Base-by-base conservation (phyloP, 352 stramenopile species). In the Halophytophthora batemanensis region DNA sequence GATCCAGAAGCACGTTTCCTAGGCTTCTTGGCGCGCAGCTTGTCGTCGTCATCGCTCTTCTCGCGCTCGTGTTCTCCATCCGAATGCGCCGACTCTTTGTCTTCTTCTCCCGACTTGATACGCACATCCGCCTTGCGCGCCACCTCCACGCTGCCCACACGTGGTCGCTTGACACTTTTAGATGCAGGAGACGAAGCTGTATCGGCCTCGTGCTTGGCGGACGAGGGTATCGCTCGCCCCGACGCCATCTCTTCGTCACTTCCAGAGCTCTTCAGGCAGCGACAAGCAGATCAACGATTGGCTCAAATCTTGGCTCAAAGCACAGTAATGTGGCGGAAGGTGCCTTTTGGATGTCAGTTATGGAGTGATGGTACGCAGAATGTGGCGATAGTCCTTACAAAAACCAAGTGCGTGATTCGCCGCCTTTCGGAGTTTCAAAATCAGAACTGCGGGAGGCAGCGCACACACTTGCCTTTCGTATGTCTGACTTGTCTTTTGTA, bases 121-220 rank as follows among this genome's bases (percentile, higher is more conserved):
- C 18, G 14, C n/a, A 38, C 15, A 31, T 21, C 17, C 46, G 40
- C 31, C 14, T 14, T 14, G 11, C 6, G 23, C 28, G 52, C 23
- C 10, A 34, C 22, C 7, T 37, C 6, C 8, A 15, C 15, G 14
- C 5, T 50, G 23, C 53, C 29, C n/a, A 64, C 22, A 15, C 55
- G 60, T 37, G 39, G 42, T 17, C 50, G 49, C 33, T 64, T 68
- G 22, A 36, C n/a, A 21, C 37, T 37, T 17, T 39, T 43, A 5
- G 34, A 37, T 15, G 28, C 14, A 21, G 41, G 22, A 4, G 31
- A 18, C 28, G 42, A 41, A 2, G 45, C 45, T 36, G 28, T n/a
- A 36, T 28, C 37, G 36, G 25, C 18, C 12, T 44, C 17, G 38
- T 38, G 33, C 11, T 38, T 17, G 33, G 6, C 25, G 11, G 25